phyloP scores from a whole-genome alignment of 23 red algal species.

The Pyropia haitanensis region DNA sequence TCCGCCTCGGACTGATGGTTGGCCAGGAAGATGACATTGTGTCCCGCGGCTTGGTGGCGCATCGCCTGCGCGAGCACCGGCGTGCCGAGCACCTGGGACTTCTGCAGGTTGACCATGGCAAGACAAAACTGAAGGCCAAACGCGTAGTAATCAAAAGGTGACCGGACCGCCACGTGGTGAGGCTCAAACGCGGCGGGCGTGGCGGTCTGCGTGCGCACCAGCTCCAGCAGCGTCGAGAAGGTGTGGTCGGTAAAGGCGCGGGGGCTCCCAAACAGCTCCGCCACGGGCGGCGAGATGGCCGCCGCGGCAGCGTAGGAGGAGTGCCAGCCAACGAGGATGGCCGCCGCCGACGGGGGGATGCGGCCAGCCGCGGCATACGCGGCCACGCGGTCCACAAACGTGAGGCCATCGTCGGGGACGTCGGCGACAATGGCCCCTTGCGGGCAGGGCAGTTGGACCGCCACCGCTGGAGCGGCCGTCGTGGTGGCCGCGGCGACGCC shows the following conservation, averaged over 20 bases:
- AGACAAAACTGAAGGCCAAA: slow-evolving; percentile 79
- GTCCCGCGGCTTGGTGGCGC: slow-evolving; percentile 42
- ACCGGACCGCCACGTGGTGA: slow-evolving; percentile 57
- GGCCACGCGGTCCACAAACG: slow-evolving; percentile 22
- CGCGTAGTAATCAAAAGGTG: slow-evolving; percentile 81
- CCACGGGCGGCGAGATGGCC: background rate
- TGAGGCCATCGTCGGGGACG: slow-evolving; percentile 13
- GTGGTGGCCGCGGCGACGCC: no score
- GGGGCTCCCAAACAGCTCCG: slow-evolving; percentile 16
- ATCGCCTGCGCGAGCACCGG: slow-evolving; percentile 23
- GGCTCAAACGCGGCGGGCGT: slow-evolving; percentile 45
- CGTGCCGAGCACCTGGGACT: slow-evolving; percentile 29
- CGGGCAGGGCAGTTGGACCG: no score
- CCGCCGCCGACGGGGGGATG: slow-evolving; percentile 1
- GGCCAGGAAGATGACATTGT: slow-evolving; percentile 88
- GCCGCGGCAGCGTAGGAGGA: slow-evolving; percentile 34
- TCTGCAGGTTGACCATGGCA: slow-evolving; percentile 41
- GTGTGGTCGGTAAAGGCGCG: slow-evolving; percentile 39
- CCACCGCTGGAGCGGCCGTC: no score
- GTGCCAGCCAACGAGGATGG: slow-evolving; percentile 33
- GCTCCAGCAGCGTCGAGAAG: slow-evolving; percentile 89
- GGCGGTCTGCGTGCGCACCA: slow-evolving; percentile 24
- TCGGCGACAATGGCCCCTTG: no score
- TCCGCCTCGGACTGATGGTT: slow-evolving; percentile 98
- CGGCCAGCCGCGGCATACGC: slow-evolving; percentile 1